These are phyloP conservation scores for Aspergillus glaucus DNA, from an alignment of 2,329 filamentous ascomycete genomes.

Conservation along the genomic window DNA sequence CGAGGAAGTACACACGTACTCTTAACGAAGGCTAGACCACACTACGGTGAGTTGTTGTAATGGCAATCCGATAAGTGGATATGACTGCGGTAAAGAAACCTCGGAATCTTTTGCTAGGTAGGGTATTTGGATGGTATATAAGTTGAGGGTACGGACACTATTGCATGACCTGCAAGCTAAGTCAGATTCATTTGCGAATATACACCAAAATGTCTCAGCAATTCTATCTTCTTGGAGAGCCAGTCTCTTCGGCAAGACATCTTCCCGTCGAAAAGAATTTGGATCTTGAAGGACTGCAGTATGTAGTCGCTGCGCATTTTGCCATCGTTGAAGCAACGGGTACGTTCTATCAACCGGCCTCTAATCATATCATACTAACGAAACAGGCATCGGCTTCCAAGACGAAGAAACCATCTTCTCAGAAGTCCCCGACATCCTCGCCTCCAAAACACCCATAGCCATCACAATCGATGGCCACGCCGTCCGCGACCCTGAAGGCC, in stretches of 20 bases:
- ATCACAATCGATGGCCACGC: conserved; percentile 25
- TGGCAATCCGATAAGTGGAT: too few species aligned
- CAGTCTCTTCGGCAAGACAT: conserved; percentile 13
- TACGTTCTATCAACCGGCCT: conserved; percentile 2
- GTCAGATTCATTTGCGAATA: not conserved
- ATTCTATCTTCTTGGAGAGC: conserved; percentile 17
- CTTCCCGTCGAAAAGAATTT: conserved; percentile 16
- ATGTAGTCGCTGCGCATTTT: conserved; percentile 23
- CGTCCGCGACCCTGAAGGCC: conserved; percentile 20
- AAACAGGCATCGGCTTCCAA: conserved; percentile 16
- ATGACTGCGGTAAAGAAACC: not conserved
- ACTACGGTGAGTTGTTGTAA: too few species aligned
- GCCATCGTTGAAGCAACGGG: conserved; percentile 25
- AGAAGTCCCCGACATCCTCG: conserved; percentile 8
- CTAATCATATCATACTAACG: not conserved
- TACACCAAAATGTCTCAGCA: conserved; percentile 4
- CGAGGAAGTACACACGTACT: too few species aligned
- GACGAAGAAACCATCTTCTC: conserved; percentile 6
- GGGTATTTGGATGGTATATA: too few species aligned
- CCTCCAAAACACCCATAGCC: conserved; percentile 9
- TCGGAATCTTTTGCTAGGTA: not conserved
- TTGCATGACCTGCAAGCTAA: too few species aligned
- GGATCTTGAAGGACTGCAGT: conserved; percentile 13
- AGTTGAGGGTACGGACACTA: too few species aligned
- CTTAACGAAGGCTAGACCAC: too few species aligned